Conservation (phyloP, 2,329 filamentous ascomycete genomes). For the Shiraia bambusicola region DNA sequence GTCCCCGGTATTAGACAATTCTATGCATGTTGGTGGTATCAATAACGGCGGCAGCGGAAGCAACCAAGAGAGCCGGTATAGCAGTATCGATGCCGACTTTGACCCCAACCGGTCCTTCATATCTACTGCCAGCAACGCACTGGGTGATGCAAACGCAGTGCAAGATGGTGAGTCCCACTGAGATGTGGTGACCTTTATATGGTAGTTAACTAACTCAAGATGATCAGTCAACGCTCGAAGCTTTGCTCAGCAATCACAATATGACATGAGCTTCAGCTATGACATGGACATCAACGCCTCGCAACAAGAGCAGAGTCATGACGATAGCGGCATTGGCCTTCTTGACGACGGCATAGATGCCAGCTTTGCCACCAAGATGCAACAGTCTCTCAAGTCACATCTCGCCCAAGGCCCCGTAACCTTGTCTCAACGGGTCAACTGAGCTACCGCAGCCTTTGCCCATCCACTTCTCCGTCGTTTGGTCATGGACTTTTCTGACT, state of each 20-base stretch:
- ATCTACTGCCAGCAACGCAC: constrained; percentile 25
- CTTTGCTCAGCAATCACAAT: constrained; percentile 34
- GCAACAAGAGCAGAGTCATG: constrained; percentile 36
- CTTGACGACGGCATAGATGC: constrained; percentile 40
- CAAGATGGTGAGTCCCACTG: constrained; percentile 35
- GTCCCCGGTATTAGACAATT: constrained; percentile 34
- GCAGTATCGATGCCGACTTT: constrained; percentile 43
- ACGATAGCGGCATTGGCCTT: constrained; percentile 40
- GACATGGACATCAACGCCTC: constrained; percentile 35
- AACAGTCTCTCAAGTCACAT: constrained; percentile 23
- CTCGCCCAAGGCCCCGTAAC: constrained; percentile 21
- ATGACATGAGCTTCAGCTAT: constrained; percentile 39
- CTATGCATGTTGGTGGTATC: constrained; percentile 31
- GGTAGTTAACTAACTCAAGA: constrained; percentile 41
- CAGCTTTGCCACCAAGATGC: constrained; percentile 32
- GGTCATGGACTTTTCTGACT: neutral
- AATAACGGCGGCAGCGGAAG: constrained; percentile 41
- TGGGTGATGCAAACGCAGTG: constrained; percentile 25
- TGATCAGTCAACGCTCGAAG: constrained; percentile 38
- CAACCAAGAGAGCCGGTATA: constrained; percentile 43
- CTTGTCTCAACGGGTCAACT: constrained; percentile 20
- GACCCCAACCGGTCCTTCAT: constrained; percentile 38
- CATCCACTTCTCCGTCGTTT: neutral
- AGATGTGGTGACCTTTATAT: constrained; percentile 10
- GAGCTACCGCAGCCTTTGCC: constrained; percentile 8